phyloP scores from a whole-genome alignment of 2,329 filamentous ascomycete species.

The Ilyonectria robusta region DNA sequence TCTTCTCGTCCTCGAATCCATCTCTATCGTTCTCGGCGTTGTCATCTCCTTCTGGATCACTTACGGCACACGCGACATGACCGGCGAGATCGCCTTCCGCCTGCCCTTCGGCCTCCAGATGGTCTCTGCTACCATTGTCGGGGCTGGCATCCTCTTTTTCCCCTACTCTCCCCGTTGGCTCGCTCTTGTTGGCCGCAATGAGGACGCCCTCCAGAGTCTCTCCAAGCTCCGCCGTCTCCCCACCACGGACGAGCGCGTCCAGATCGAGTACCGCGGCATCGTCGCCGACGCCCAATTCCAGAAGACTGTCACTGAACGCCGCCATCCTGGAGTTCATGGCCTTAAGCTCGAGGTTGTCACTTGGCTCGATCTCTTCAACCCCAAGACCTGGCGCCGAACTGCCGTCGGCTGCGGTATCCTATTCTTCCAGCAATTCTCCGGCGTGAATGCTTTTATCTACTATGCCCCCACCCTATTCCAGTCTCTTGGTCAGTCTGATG shows the following conservation, averaged over 20 bases:
- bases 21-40: slow-evolving; percentile 51
- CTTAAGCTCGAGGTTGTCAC: slow-evolving; percentile 59
- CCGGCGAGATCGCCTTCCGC: slow-evolving; percentile 58
- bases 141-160: slow-evolving; percentile 59
- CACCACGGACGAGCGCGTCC: slow-evolving; percentile 57
- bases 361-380: slow-evolving; percentile 63
- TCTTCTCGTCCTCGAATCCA: slow-evolving; percentile 50
- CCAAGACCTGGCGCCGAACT: slow-evolving; percentile 31
- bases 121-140: slow-evolving; percentile 40
- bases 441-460: slow-evolving; percentile 55
- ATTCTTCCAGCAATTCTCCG: slow-evolving; percentile 33
- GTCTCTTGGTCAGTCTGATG: slow-evolving; percentile 23
- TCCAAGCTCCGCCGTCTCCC: slow-evolving; percentile 58
- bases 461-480: slow-evolving; percentile 58
- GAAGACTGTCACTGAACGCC: slow-evolving; percentile 38
- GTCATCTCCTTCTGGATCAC: slow-evolving; percentile 44
- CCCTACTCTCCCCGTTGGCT: slow-evolving; percentile 64
- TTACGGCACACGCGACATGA: slow-evolving; percentile 63
- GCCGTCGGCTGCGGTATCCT: slow-evolving; percentile 23
- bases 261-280: slow-evolving; percentile 64
- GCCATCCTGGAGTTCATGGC: slow-evolving; percentile 44
- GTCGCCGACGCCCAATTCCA: slow-evolving; percentile 63
- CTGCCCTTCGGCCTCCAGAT: slow-evolving; percentile 63
- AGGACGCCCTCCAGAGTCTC: slow-evolving; percentile 57
- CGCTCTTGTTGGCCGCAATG: slow-evolving; percentile 52